Conservation (phyloP, 2,329 filamentous ascomycete species). For the Talaromyces sp. region DNA sequence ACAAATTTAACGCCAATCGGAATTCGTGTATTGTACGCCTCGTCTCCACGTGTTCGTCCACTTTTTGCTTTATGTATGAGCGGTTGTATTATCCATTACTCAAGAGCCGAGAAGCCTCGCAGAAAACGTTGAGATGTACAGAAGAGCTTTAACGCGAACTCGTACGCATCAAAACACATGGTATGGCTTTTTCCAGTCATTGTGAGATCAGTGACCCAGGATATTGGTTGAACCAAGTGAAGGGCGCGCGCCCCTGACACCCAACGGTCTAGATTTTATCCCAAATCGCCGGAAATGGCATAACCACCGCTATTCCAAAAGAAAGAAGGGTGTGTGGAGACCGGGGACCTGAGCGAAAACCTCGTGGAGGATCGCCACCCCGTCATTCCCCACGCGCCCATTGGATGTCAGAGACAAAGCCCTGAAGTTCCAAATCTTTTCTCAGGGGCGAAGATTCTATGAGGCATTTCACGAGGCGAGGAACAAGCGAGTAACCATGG, state of each 20-base stretch:
- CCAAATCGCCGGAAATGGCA: constrained; percentile 14
- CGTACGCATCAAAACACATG: not conserved
- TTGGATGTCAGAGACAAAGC: constrained; percentile 2
- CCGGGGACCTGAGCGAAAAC: constrained; percentile 4
- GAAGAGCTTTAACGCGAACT: no score
- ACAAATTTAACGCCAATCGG: not conserved
- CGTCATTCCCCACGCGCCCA: not conserved
- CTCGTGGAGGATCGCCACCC: constrained; percentile 13
- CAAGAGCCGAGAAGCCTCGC: not conserved
- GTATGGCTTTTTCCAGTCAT: not conserved
- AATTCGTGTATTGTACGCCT: not conserved
- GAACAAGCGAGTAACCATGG: not conserved
- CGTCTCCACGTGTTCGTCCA: constrained; percentile 11
- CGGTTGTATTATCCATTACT: not conserved
- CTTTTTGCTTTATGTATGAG: not conserved
- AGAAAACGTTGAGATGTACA: not conserved
- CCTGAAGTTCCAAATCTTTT: not conserved
- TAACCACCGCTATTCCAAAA: not conserved
- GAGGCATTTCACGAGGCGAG: constrained; percentile 3
- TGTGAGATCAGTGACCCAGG: not conserved
- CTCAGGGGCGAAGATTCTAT: not conserved
- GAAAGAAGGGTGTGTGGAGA: constrained; percentile 8
- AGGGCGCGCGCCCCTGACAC: not conserved
- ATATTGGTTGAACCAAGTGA: no score
- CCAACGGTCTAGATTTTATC: not conserved